Evolutionary conservation across 2,329 filamentous ascomycete genomes (phyloP).

Genomic region (Purpureocillium lavendulum): DNA sequence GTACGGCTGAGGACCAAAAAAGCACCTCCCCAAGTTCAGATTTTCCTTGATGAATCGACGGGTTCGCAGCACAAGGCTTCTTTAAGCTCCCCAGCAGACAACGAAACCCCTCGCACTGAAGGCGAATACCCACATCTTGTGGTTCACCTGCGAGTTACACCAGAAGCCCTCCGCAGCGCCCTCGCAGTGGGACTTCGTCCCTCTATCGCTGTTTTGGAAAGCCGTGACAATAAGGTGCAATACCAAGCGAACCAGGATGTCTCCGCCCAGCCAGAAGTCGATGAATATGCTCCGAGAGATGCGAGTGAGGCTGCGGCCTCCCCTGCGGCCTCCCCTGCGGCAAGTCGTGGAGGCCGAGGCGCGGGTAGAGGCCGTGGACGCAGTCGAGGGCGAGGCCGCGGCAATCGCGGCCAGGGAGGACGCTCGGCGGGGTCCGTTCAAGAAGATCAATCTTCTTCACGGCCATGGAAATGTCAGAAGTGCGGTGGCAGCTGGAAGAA

Average conservation of each 20-base stretch:
- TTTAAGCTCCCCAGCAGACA: no score
- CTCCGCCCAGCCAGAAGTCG: background rate
- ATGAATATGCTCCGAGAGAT: background rate
- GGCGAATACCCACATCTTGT: no score
- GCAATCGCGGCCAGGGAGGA: background rate
- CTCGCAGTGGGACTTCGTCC: no score
- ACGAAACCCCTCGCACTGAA: no score
- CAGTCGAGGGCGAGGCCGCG: constrained; percentile 7
- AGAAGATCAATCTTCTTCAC: constrained; percentile 8
- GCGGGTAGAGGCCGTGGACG: constrained; percentile 4
- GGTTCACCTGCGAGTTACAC: no score
- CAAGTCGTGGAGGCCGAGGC: constrained; percentile 1
- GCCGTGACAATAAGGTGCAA: background rate
- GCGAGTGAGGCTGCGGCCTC: background rate
- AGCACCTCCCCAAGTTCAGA: no score
- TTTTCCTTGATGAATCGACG: no score
- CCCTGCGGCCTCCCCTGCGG: no score
- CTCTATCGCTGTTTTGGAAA: background rate
- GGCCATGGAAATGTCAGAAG: constrained; percentile 39
- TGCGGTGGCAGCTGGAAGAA: constrained; percentile 51
- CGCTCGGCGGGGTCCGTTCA: background rate
- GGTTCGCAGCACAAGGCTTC: no score
- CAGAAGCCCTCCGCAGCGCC: no score
- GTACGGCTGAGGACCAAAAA: no score
- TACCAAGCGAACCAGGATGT: background rate